Conservation (phyloP, 352 stramenopile species). For the Globisporangium nagaii region DNA sequence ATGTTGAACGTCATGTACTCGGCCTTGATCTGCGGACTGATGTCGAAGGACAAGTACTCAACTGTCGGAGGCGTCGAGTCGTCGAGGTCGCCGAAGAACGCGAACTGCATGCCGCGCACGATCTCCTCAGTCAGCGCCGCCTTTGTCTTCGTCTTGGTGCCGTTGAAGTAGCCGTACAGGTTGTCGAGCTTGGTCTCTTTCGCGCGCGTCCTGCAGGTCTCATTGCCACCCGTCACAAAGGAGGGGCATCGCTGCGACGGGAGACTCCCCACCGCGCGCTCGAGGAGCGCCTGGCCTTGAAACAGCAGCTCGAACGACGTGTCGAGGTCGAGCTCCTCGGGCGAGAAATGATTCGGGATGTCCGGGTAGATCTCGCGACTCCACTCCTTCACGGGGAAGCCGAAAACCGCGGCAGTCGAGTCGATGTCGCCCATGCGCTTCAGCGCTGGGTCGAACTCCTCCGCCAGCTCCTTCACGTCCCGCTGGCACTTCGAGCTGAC, state of each 20-base stretch:
- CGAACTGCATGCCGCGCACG: not conserved
- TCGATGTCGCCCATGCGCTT: slow-evolving; percentile 14
- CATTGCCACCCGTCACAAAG: not conserved
- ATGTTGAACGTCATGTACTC: slow-evolving; percentile 10
- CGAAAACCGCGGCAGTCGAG: slow-evolving; percentile 17
- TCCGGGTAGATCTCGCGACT: slow-evolving; percentile 17
- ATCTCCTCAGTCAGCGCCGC: slow-evolving; percentile 6
- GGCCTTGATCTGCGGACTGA: slow-evolving; percentile 13
- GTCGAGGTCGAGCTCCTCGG: slow-evolving; percentile 4
- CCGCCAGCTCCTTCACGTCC: not conserved
- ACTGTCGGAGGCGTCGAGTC: not conserved
- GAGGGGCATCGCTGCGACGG: slow-evolving; percentile 8
- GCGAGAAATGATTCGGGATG: not conserved
- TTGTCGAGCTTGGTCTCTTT: not conserved
- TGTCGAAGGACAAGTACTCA: not conserved
- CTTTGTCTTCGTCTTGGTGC: slow-evolving; percentile 8
- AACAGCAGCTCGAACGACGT: slow-evolving; percentile 23
- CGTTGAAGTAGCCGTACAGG: slow-evolving; percentile 19
- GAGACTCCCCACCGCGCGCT: slow-evolving; percentile 12
- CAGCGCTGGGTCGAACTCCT: not conserved
- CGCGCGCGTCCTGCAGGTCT: not conserved
- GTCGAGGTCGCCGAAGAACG: slow-evolving; percentile 13
- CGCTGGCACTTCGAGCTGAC: not conserved
- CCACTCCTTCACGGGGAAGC: slow-evolving; percentile 23
- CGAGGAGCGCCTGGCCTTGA: slow-evolving; percentile 20